A percentile compares a stretch with the other conserved stretches of the same genome.
Conservation (phyloP, 1,284 basidiomycete genomes). For the Malassezia japonica region DNA sequence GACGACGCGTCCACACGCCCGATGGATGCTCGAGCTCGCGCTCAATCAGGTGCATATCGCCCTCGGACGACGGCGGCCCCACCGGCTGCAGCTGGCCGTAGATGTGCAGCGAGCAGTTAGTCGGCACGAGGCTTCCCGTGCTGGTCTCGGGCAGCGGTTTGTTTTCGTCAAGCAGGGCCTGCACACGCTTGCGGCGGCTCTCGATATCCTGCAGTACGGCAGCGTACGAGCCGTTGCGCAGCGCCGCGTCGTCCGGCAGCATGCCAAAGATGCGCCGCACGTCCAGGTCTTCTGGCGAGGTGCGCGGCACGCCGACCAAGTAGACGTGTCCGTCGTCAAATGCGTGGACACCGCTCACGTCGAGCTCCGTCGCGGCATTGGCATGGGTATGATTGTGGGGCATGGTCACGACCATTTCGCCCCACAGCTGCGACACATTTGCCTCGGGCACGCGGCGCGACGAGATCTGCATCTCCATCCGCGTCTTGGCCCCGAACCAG, state of each 20-base stretch:
- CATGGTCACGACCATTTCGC: not conserved
- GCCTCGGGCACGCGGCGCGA: not conserved
- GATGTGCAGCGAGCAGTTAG: constrained; percentile 14
- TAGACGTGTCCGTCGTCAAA: not conserved
- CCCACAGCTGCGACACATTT: constrained; percentile 1
- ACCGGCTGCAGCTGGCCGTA: constrained; percentile 8
- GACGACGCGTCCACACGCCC: not conserved
- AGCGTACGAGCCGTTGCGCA: constrained; percentile 8
- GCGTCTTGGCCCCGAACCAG: not conserved
- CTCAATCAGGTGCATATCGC: not conserved
- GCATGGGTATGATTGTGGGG: not conserved
- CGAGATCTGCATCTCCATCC: not conserved
- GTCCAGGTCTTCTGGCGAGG: not conserved
- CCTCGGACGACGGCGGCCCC: not conserved
- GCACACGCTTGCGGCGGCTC: constrained; percentile 2
- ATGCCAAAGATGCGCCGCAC: constrained; percentile 7
- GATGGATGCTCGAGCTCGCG: constrained; percentile 2
- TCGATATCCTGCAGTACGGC: constrained; percentile 8
- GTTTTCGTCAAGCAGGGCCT: not conserved
- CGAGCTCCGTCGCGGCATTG: not conserved
- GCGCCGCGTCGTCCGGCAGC: not conserved
- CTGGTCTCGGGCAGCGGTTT: not conserved
- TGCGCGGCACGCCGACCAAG: constrained; percentile 4
- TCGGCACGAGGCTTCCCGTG: not conserved
- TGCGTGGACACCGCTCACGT: constrained; percentile 4